Conservation (phyloP, 768 basidiomycete species). For the Boletus rubescentipes region DNA sequence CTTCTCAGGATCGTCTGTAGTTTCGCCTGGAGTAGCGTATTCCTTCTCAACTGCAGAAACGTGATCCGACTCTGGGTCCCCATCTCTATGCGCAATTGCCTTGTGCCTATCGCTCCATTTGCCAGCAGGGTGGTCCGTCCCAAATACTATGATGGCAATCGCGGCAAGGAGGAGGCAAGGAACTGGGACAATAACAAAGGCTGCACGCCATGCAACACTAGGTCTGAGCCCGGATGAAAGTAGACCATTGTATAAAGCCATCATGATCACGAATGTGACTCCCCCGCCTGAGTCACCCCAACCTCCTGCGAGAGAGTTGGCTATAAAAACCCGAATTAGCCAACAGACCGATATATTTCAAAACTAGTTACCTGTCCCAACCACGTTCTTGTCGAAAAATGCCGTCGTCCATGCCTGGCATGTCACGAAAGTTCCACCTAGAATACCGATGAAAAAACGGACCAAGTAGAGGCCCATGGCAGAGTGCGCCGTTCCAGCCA, state of each 20-base stretch:
- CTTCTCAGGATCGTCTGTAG: constrained; percentile 28
- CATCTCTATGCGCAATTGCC: neutral
- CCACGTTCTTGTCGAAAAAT: constrained; percentile 54
- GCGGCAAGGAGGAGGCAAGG: constrained; percentile 50
- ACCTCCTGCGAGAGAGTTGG: constrained; percentile 3
- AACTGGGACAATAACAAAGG: constrained; percentile 57
- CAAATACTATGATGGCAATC: neutral
- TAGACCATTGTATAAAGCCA: constrained; percentile 40
- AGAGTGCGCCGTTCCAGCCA: constrained; percentile 35
- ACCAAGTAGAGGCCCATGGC: constrained; percentile 42
- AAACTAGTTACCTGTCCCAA: constrained; percentile 33
- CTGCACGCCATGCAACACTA: constrained; percentile 51
- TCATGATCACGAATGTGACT: constrained; percentile 9
- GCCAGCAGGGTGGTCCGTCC: constrained; percentile 9
- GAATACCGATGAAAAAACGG: constrained; percentile 60
- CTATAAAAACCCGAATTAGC: neutral
- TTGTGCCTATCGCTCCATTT: constrained; percentile 12
- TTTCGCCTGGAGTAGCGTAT: constrained; percentile 17
- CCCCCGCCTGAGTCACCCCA: constrained; percentile 7
- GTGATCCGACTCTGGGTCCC: neutral
- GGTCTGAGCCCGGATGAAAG: constrained; percentile 35
- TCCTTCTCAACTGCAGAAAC: constrained; percentile 13
- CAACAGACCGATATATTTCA: neutral
- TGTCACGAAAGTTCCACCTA: constrained; percentile 61
- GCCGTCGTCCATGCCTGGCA: constrained; percentile 61